Evolutionary conservation across 2,329 filamentous ascomycete species (phyloP).

Genomic region (Cladobotryum mycophilum): DNA sequence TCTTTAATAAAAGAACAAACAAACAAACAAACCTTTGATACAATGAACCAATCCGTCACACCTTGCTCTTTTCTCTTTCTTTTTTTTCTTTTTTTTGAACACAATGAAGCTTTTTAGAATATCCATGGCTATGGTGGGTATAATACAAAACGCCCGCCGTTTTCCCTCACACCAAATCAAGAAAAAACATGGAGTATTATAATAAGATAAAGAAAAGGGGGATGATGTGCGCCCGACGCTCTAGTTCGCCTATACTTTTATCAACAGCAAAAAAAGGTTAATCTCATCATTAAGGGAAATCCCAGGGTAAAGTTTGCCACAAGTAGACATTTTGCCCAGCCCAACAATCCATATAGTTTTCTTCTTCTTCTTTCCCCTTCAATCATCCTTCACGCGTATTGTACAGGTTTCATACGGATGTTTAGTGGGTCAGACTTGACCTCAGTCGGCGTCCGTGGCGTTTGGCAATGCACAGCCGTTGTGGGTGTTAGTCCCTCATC

Average conservation of each 20-base stretch:
- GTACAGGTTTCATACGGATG: background rate
- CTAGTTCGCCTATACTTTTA: too few relatives aligned
- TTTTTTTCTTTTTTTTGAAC: too few relatives aligned
- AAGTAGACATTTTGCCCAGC: too few relatives aligned
- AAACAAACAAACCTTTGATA: too few relatives aligned
- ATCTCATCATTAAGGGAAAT: background rate
- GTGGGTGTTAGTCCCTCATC: conserved; percentile 27
- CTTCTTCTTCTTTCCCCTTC: background rate
- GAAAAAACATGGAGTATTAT: background rate
- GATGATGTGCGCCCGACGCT: too few relatives aligned
- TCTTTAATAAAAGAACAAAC: too few relatives aligned
- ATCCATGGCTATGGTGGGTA: conserved; percentile 11
- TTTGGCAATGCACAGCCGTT: background rate
- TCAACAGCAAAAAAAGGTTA: background rate
- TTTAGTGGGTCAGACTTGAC: background rate
- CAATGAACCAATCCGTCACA: too few relatives aligned
- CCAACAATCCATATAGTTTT: background rate
- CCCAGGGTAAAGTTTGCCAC: too few relatives aligned
- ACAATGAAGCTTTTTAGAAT: background rate
- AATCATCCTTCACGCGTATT: background rate
- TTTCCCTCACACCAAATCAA: background rate
- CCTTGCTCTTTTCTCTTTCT: too few relatives aligned
- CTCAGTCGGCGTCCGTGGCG: background rate
- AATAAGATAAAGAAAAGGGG: background rate
- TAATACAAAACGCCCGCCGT: background rate